Evolutionary conservation across 192 early-diverging fungal species (phyloP).

Genomic region (Kickxella alabastrina): DNA sequence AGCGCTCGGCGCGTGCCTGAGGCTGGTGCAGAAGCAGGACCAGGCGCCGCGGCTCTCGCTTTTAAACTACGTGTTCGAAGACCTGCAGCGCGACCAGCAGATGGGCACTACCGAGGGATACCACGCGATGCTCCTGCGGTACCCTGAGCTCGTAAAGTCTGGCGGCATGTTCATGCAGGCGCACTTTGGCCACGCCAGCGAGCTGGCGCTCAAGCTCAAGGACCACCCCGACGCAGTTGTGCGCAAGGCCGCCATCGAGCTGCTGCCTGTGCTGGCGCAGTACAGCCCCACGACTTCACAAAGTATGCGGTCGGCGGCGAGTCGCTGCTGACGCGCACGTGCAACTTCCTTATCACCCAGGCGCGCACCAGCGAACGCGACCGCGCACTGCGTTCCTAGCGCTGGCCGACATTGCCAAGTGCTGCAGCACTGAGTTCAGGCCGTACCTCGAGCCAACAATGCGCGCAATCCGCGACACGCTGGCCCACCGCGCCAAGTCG

Average conservation of each 20-base stretch:
- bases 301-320: slow-evolving; percentile 43
- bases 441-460: slow-evolving; percentile 78
- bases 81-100: slow-evolving; percentile 71
- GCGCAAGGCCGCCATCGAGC: slow-evolving; percentile 72
- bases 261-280: slow-evolving; percentile 78
- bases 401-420: slow-evolving; percentile 81
- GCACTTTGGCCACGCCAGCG: slow-evolving; percentile 69
- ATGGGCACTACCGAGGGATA: slow-evolving; percentile 68
- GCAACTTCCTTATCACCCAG: slow-evolving; percentile 71
- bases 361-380: slow-evolving; percentile 61
- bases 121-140: slow-evolving; percentile 82
- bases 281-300: slow-evolving; percentile 72
- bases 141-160: slow-evolving; percentile 74
- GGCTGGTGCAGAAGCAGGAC: slow-evolving; percentile 80
- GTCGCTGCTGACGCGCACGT: slow-evolving; percentile 65
- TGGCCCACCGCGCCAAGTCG: slow-evolving; percentile 53
- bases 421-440: slow-evolving; percentile 70
- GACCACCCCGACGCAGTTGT: slow-evolving; percentile 78
- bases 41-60: slow-evolving; percentile 60
- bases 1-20: slow-evolving; percentile 73
- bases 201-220: slow-evolving; percentile 70
- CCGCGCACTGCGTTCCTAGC: slow-evolving; percentile 68
- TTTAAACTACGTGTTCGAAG: slow-evolving; percentile 81
- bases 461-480: slow-evolving; percentile 68
- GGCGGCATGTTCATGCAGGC: slow-evolving; percentile 84